These are phyloP conservation scores for Candida sanyiensis DNA, from an alignment of 805 yeast genomes.

Conservation along the genomic window DNA sequence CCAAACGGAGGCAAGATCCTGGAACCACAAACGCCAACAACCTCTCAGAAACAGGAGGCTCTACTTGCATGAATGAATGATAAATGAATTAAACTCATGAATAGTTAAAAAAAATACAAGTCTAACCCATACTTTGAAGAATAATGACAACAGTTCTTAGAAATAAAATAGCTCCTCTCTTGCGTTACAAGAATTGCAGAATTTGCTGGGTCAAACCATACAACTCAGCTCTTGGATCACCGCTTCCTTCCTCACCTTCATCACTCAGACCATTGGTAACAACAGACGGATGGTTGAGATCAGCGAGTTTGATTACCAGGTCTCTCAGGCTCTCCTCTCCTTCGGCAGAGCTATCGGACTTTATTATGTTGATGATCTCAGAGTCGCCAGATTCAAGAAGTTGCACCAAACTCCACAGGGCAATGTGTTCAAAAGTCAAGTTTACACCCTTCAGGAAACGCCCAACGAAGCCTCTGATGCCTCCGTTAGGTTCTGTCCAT, in stretches of 20 bases:
- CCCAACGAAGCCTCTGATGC: conserved; percentile 76
- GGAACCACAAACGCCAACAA: neutral
- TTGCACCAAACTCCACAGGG: conserved; percentile 94
- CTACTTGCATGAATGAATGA: neutral
- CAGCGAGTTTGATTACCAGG: conserved; percentile 41
- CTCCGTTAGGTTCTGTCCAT: conserved; percentile 67
- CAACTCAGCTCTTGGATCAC: conserved; percentile 56
- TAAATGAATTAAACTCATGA: conserved; percentile 1
- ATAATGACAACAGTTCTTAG: conserved; percentile 2
- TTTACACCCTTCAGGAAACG: conserved; percentile 78
- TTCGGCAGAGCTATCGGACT: conserved; percentile 26
- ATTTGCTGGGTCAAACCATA: conserved; percentile 65
- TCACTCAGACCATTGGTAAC: conserved; percentile 40
- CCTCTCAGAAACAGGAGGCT: neutral
- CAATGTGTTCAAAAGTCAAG: conserved; percentile 95
- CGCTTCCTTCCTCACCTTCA: conserved; percentile 4
- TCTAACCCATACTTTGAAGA: conserved; percentile 1
- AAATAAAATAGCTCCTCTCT: neutral
- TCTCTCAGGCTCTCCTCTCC: conserved; percentile 49
- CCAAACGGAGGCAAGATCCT: neutral
- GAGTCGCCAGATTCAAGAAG: conserved; percentile 79
- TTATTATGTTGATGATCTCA: conserved; percentile 50
- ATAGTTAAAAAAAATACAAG: conserved; percentile 1
- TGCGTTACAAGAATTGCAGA: conserved; percentile 35
- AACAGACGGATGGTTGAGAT: conserved; percentile 27